Evolutionary conservation across 2,329 filamentous ascomycete species (phyloP).

Genomic region (Pyrenochaeta sp.): DNA sequence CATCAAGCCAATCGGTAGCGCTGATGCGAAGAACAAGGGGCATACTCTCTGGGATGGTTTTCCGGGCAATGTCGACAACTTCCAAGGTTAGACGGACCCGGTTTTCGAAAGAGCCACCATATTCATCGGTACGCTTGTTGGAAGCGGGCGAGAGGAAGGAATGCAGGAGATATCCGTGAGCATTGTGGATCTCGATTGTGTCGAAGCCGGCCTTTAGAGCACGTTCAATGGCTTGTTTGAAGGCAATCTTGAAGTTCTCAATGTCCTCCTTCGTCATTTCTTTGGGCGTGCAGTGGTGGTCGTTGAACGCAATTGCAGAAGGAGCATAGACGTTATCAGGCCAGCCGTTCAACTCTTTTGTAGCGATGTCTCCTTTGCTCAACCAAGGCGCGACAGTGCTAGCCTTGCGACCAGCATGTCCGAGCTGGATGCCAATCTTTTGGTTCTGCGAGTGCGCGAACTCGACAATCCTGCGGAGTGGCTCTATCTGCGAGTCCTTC

Average conservation of each 20-base stretch:
- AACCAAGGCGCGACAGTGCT: conserved; percentile 72
- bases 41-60: conserved; percentile 70
- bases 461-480: conserved; percentile 74
- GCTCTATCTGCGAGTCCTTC: conserved; percentile 82
- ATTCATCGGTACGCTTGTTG: conserved; percentile 74
- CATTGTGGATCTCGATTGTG: conserved; percentile 80
- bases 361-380: conserved; percentile 62
- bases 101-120: conserved; percentile 77
- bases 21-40: conserved; percentile 77
- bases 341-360: conserved; percentile 63
- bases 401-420: conserved; percentile 76
- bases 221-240: conserved; percentile 67
- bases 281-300: conserved; percentile 68
- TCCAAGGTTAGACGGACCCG: conserved; percentile 73
- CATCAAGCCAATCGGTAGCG: conserved; percentile 79
- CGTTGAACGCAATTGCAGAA: conserved; percentile 68
- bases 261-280: conserved; percentile 77
- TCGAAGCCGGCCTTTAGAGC: conserved; percentile 71
- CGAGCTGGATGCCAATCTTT: conserved; percentile 81
- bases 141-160: conserved; percentile 72
- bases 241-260: conserved; percentile 68
- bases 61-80: conserved; percentile 68
- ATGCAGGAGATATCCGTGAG: conserved; percentile 80
- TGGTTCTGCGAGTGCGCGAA: conserved; percentile 82
- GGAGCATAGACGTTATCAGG: conserved; percentile 65